Evolutionary conservation across 768 basidiomycete genomes (phyloP).

Genomic region (Podaxis carcinomalis): DNA sequence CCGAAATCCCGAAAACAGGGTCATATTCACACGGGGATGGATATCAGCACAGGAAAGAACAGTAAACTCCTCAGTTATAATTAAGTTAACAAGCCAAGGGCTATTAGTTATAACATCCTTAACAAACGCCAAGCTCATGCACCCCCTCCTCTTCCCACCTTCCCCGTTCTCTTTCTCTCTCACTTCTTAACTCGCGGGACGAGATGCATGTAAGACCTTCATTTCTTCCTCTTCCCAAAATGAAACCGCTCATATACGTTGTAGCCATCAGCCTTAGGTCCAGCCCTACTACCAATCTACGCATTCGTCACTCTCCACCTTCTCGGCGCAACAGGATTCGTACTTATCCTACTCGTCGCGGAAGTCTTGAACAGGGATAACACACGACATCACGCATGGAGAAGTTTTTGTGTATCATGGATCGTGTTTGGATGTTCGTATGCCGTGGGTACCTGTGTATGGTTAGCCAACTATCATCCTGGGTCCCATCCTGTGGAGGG

Average conservation of each 20-base stretch:
- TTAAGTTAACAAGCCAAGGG: too few relatives aligned
- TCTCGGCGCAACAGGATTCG: background rate
- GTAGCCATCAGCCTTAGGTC: background rate
- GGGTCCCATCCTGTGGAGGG: background rate
- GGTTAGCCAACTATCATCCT: too few relatives aligned
- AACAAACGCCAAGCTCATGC: background rate
- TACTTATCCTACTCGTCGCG: background rate
- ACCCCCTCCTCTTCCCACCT: background rate
- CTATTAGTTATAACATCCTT: background rate
- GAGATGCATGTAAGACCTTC: background rate
- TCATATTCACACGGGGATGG: background rate
- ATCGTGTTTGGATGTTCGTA: constrained; percentile 7
- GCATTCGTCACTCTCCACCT: background rate
- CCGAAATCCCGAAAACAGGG: too few relatives aligned
- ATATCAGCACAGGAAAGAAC: background rate
- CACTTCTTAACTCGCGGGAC: background rate
- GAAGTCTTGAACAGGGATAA: background rate
- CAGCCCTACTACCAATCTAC: background rate
- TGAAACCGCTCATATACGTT: background rate
- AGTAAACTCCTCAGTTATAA: too few relatives aligned
- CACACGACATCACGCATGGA: background rate
- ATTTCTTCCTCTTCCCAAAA: background rate
- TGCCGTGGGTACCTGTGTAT: background rate
- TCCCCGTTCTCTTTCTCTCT: background rate
- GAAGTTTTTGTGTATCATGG: constrained; percentile 1